Percentiles rank a stretch among this genome's conserved stretches.
phyloP scores from a whole-genome alignment of 768 basidiomycete genomes.

The Leccinum arenicola region DNA sequence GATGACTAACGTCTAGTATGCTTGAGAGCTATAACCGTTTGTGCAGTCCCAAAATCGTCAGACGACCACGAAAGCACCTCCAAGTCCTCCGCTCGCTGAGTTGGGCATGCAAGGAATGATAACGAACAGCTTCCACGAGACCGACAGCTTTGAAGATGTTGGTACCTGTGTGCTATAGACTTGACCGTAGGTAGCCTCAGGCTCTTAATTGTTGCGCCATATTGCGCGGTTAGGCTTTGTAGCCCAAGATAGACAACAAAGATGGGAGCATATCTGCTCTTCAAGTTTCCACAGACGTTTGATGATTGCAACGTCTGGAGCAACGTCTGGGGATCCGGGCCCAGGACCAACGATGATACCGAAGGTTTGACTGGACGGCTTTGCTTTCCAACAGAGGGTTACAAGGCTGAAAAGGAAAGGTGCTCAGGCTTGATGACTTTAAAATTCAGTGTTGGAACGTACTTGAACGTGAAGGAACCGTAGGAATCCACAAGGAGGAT shows the following conservation, averaged over 20 bases:
- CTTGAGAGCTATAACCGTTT: conserved; percentile 70
- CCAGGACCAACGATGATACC: conserved; percentile 77
- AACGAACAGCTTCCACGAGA: conserved; percentile 62
- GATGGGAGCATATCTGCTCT: conserved; percentile 58
- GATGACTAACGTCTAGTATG: conserved; percentile 62
- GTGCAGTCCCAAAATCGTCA: conserved; percentile 64
- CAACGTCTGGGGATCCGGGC: conserved; percentile 68
- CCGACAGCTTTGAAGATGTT: conserved; percentile 62
- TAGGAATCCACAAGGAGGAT: conserved; percentile 80
- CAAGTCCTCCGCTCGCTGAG: conserved; percentile 45
- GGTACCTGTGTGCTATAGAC: conserved; percentile 59
- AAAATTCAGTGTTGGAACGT: conserved; percentile 24
- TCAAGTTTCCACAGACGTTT: conserved; percentile 66
- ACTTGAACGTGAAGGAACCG: conserved; percentile 88
- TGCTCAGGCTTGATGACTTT: not conserved
- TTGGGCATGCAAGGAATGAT: conserved; percentile 75
- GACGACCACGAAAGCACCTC: conserved; percentile 72
- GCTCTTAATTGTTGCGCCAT: conserved; percentile 58
- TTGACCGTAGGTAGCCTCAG: conserved; percentile 65
- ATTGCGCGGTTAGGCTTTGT: conserved; percentile 68
- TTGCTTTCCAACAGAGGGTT: conserved; percentile 59
- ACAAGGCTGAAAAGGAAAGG: conserved; percentile 52
- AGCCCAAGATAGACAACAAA: conserved; percentile 84
- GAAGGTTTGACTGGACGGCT: conserved; percentile 58
- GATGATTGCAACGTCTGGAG: conserved; percentile 65